phyloP scores from a whole-genome alignment of 306 rosid genomes.

The Parietaria judaica region DNA sequence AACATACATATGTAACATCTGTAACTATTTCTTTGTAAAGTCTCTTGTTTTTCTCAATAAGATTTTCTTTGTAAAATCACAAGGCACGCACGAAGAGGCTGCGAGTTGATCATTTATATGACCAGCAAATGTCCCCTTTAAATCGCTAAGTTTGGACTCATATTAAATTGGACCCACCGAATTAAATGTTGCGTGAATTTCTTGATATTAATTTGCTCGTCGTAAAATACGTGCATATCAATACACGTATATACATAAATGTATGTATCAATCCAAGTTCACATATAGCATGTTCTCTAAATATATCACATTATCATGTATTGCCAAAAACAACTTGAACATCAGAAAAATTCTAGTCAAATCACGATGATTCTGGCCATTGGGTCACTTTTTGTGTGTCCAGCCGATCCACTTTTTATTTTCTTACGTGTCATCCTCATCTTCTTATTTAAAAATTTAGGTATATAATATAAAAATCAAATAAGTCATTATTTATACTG shows the following conservation, averaged over 20 bases:
- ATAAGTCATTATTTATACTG: background rate
- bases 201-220: conserved; percentile 4
- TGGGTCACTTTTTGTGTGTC: conserved; percentile 11
- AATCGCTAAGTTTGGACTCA: too few relatives aligned
- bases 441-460: conserved; percentile 4
- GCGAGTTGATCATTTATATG: conserved; percentile 2
- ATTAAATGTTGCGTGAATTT: background rate
- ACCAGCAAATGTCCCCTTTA: background rate
- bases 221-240: background rate
- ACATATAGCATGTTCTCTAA: background rate
- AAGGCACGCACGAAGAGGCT: background rate
- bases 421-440: conserved; percentile 22
- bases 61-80: background rate
- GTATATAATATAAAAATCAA: background rate
- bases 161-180: background rate
- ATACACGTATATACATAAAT: background rate
- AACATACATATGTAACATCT: background rate
- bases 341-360: background rate
- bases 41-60: background rate
- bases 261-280: background rate
- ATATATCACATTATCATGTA: background rate
- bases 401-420: conserved; percentile 1
- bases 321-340: background rate
- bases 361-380: background rate
- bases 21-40: background rate